Conservation (phyloP, 768 basidiomycete species). For the Amanita subjunquillea region DNA sequence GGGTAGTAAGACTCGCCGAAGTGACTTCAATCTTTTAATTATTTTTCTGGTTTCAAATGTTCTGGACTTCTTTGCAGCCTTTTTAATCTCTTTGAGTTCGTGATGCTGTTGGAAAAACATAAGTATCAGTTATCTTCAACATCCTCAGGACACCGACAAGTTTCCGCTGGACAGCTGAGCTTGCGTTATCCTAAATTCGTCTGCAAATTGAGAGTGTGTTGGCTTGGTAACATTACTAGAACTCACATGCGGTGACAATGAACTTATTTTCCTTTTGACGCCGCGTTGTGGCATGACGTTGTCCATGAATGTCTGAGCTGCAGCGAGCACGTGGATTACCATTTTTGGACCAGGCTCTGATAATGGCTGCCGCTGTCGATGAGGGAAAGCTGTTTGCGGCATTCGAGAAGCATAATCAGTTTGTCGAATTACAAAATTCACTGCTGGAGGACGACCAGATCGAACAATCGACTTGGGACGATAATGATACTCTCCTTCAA, state of each 20-base stretch:
- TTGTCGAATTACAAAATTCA: slow-evolving; percentile 37
- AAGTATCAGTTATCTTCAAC: background rate
- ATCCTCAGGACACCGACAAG: slow-evolving; percentile 30
- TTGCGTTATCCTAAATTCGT: slow-evolving; percentile 20
- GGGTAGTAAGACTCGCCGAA: slow-evolving; percentile 33
- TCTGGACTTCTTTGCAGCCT: slow-evolving; percentile 74
- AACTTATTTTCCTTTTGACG: slow-evolving; percentile 34
- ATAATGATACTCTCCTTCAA: slow-evolving; percentile 29
- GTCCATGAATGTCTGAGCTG: slow-evolving; percentile 11
- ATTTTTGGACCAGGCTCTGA: background rate
- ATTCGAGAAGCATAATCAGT: slow-evolving; percentile 56
- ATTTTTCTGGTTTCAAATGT: slow-evolving; percentile 72
- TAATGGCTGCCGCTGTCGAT: slow-evolving; percentile 18
- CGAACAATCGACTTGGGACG: slow-evolving; percentile 24
- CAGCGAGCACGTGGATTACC: background rate
- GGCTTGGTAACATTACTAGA: background rate
- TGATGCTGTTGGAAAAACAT: slow-evolving; percentile 48
- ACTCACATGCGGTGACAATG: slow-evolving; percentile 23
- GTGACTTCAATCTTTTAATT: slow-evolving; percentile 70
- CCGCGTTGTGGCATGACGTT: slow-evolving; percentile 11
- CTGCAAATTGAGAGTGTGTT: background rate
- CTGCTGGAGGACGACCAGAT: slow-evolving; percentile 41
- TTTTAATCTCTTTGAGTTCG: slow-evolving; percentile 58
- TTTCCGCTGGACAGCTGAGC: slow-evolving; percentile 38
- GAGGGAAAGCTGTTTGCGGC: slow-evolving; percentile 40